These are phyloP conservation scores for Maudiozyma barnettii DNA, from an alignment of 805 yeast species.

Conservation along the genomic window DNA sequence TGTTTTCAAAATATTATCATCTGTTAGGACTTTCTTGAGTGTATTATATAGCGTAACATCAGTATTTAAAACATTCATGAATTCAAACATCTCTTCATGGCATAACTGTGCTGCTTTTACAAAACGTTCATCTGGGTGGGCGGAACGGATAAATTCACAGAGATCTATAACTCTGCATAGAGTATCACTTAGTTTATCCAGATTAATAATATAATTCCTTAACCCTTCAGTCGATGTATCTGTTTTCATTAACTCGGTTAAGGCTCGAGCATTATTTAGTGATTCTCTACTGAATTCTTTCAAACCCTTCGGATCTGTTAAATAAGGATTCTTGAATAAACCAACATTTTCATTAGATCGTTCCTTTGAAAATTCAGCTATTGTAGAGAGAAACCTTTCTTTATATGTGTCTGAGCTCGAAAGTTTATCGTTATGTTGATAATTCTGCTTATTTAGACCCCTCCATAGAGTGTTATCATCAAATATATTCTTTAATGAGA, in stretches of 20 bases:
- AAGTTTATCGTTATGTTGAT: constrained; percentile 4
- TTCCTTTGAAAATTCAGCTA: neutral
- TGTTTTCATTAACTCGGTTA: constrained; percentile 48
- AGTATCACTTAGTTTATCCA: constrained; percentile 81
- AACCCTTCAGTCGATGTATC: constrained; percentile 38
- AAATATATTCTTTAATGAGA: constrained; percentile 38
- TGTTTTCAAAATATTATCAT: constrained; percentile 20
- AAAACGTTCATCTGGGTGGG: constrained; percentile 69
- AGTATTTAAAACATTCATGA: constrained; percentile 87
- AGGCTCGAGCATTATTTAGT: constrained; percentile 49
- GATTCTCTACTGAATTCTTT: constrained; percentile 57
- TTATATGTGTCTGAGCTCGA: constrained; percentile 4
- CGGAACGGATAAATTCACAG: constrained; percentile 83
- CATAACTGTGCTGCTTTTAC: constrained; percentile 75
- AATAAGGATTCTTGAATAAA: constrained; percentile 61
- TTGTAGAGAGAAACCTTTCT: constrained; percentile 6
- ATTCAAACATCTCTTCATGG: constrained; percentile 83
- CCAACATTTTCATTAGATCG: constrained; percentile 36
- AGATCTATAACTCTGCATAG: constrained; percentile 88
- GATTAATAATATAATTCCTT: constrained; percentile 44
- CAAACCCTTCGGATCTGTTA: constrained; percentile 64
- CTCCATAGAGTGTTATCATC: constrained; percentile 54
- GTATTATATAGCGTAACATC: constrained; percentile 59
- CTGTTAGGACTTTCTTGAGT: constrained; percentile 45
- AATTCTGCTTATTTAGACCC: constrained; percentile 34